These are phyloP conservation scores for Entophlyctis helioformis DNA, from an alignment of 192 early-diverging fungal species.

Conservation along the genomic window DNA sequence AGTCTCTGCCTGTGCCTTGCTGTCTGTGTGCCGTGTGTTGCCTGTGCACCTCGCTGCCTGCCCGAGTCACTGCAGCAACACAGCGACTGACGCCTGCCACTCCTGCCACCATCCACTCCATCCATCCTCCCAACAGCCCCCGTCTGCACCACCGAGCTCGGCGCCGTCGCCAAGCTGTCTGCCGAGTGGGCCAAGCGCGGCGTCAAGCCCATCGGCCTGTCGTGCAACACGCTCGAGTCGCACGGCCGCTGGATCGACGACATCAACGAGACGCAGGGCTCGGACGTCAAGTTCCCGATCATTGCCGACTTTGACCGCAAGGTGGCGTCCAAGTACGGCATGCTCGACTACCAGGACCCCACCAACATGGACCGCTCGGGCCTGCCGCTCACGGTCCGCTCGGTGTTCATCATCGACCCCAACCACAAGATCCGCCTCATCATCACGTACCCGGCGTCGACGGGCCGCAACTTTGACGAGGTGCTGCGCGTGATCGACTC, in stretches of 20 bases:
- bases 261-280: conserved; percentile 80
- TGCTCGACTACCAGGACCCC: conserved; percentile 91
- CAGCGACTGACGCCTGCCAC: no score
- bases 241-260: conserved; percentile 86
- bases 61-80: no score
- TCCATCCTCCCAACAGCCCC: no score
- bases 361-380: conserved; percentile 81
- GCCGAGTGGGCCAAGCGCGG: conserved; percentile 65
- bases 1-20: no score
- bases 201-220: conserved; percentile 89
- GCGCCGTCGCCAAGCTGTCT: conserved; percentile 71
- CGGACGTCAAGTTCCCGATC: conserved; percentile 76
- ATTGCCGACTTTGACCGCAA: conserved; percentile 82
- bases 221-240: conserved; percentile 70
- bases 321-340: conserved; percentile 86
- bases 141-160: conserved; percentile 95
- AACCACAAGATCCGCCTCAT: conserved; percentile 79
- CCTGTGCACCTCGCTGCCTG: no score
- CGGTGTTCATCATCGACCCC: conserved; percentile 92
- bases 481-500: conserved; percentile 88
- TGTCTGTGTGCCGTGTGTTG: no score
- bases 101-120: no score
- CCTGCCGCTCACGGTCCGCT: conserved; percentile 89
- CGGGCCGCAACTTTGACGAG: conserved; percentile 94
- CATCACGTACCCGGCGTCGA: conserved; percentile 87